Evolutionary conservation across 148 eudicot species (phyloP).

Genomic region (Nepenthes gracilis): DNA sequence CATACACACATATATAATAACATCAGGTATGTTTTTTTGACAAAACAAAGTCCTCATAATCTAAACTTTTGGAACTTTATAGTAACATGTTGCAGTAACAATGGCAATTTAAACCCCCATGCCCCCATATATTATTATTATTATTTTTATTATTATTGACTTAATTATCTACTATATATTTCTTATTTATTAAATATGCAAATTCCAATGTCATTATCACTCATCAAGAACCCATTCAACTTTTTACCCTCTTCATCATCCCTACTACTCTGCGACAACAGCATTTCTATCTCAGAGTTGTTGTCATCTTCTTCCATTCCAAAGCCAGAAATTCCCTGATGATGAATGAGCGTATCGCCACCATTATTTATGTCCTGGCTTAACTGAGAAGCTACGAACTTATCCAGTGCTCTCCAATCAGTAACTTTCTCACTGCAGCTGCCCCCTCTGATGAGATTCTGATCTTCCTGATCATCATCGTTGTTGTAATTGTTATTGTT

Average conservation of each 20-base stretch:
- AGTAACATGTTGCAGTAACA: no score
- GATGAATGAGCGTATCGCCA: conserved; percentile 7
- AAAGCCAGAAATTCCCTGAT: conserved; percentile 15
- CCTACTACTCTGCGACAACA: no score
- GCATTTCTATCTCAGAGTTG: no score
- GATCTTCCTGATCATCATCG: background rate
- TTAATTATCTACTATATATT: no score
- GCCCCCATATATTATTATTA: no score
- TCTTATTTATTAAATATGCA: conserved; percentile 56
- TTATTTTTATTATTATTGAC: no score
- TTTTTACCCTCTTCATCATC: conserved; percentile 4
- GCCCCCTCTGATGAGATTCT: background rate
- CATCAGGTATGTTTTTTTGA: no score
- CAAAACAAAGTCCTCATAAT: no score
- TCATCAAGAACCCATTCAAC: no score
- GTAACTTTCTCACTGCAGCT: conserved; percentile 2
- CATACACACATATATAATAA: no score
- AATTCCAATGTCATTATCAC: conserved; percentile 43
- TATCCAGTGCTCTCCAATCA: conserved; percentile 7
- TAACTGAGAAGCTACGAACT: conserved; percentile 8
- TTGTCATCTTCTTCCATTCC: conserved; percentile 8
- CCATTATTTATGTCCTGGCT: conserved; percentile 13
- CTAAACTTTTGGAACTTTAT: no score
- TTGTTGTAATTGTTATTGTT: background rate
- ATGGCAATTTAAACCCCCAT: no score